Evolutionary conservation across 2,329 filamentous ascomycete species (phyloP).

Genomic region (Coniella vitis): DNA sequence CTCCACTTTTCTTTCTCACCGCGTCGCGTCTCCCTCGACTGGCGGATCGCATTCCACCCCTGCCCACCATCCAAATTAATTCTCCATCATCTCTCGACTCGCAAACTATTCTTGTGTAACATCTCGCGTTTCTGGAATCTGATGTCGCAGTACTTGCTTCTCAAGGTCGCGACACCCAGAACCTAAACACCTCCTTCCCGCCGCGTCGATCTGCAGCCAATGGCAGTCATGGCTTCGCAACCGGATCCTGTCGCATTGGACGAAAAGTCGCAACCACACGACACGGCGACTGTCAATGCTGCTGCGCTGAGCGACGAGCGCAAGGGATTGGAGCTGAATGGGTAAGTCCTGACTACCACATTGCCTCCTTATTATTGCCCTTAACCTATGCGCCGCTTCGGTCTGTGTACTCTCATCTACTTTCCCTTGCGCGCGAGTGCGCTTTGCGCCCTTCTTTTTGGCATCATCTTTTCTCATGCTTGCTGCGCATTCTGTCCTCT

Average conservation of each 20-base stretch:
- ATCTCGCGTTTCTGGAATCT: conserved; percentile 20
- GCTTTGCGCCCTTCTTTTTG: not conserved
- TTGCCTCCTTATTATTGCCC: not conserved
- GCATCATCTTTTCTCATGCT: too few relatives aligned
- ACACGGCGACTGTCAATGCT: conserved; percentile 36
- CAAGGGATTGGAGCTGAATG: conserved; percentile 37
- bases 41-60: not conserved
- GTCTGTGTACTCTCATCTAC: not conserved
- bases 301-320: conserved; percentile 33
- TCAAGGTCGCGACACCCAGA: conserved; percentile 21
- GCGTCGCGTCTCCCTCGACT: not conserved
- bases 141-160: conserved; percentile 27
- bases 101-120: not conserved
- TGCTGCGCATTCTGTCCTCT: not conserved
- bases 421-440: not conserved
- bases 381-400: not conserved
- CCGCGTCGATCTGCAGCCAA: conserved; percentile 27
- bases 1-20: conserved; percentile 7
- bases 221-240: conserved; percentile 49
- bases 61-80: not conserved
- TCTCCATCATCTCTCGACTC: not conserved
- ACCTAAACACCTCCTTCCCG: not conserved
- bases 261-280: conserved; percentile 42
- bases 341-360: conserved; percentile 41
- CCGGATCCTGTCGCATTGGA: conserved; percentile 36